Conservation (phyloP, 176 grass and related monocot species). For the Carex kokanica region DNA sequence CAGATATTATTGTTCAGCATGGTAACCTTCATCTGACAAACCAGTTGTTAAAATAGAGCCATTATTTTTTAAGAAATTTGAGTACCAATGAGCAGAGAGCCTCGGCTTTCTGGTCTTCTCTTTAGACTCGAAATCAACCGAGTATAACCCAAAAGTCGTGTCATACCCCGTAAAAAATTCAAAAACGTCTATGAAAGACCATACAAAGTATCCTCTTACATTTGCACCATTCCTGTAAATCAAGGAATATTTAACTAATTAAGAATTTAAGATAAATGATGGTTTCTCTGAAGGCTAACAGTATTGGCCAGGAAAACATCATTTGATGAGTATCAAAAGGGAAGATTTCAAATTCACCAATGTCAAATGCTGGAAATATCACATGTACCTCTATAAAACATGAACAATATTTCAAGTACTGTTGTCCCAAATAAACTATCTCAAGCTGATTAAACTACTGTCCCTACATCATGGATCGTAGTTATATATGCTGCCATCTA, state of each 20-base stretch:
- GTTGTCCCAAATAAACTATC: too few relatives aligned
- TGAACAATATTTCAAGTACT: not conserved
- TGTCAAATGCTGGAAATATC: not conserved
- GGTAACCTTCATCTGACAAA: not conserved
- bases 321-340: not conserved
- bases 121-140: constrained; percentile 37
- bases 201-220: constrained; percentile 51
- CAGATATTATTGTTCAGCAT: not conserved
- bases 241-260: not conserved
- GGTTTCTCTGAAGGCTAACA: not conserved
- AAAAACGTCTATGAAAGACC: constrained; percentile 57
- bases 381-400: not conserved
- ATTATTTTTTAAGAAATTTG: constrained; percentile 44
- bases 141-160: constrained; percentile 31
- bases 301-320: not conserved
- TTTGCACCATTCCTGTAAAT: constrained; percentile 43
- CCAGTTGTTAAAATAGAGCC: not conserved
- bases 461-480: too few relatives aligned
- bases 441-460: not conserved
- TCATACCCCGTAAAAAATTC: constrained; percentile 43
- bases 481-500: too few relatives aligned
- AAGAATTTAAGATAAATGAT: not conserved
- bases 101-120: constrained; percentile 31
- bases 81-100: constrained; percentile 55
- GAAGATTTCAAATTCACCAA: not conserved